Evolutionary conservation across 2,329 filamentous ascomycete genomes (phyloP).

Genomic region (Diplodia intermedia): DNA sequence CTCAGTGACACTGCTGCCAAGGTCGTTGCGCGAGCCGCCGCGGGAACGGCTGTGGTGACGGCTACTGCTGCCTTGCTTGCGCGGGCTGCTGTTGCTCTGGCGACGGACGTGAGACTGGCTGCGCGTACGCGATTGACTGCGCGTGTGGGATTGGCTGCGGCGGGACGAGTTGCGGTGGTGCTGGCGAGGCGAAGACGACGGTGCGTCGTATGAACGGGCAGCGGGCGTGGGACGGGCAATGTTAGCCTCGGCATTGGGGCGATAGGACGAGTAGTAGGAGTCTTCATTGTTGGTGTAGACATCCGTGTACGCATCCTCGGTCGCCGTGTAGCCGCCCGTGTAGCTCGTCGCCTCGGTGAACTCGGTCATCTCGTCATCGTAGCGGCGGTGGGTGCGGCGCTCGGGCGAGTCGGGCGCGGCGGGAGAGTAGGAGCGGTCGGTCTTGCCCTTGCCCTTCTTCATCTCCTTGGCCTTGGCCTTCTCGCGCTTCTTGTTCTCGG

Average conservation of each 20-base stretch:
- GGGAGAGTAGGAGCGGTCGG: constrained; percentile 39
- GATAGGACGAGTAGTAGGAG: constrained; percentile 48
- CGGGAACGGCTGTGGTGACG: constrained; percentile 37
- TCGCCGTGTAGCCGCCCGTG: constrained; percentile 44
- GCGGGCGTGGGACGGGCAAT: constrained; percentile 34
- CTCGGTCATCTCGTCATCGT: constrained; percentile 59
- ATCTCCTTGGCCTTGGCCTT: constrained; percentile 52
- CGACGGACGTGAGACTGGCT: constrained; percentile 38
- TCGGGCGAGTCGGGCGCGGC: constrained; percentile 33
- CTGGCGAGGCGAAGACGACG: constrained; percentile 23
- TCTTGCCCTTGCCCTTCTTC: constrained; percentile 51
- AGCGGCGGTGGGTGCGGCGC: constrained; percentile 41
- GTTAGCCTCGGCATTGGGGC: constrained; percentile 45
- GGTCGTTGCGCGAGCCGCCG: constrained; percentile 47
- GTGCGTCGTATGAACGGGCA: constrained; percentile 37
- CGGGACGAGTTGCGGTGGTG: constrained; percentile 34
- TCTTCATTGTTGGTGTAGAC: constrained; percentile 32
- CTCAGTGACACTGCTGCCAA: constrained; percentile 36
- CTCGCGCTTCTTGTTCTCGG: constrained; percentile 48
- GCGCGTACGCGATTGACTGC: constrained; percentile 42
- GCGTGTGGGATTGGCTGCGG: constrained; percentile 39
- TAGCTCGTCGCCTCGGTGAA: constrained; percentile 49
- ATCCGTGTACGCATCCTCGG: constrained; percentile 42
- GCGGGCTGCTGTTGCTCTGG: constrained; percentile 6
- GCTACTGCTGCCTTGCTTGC: constrained; percentile 1